Conservation (phyloP, 768 basidiomycete genomes). For the Rhizopogon roseolus region DNA sequence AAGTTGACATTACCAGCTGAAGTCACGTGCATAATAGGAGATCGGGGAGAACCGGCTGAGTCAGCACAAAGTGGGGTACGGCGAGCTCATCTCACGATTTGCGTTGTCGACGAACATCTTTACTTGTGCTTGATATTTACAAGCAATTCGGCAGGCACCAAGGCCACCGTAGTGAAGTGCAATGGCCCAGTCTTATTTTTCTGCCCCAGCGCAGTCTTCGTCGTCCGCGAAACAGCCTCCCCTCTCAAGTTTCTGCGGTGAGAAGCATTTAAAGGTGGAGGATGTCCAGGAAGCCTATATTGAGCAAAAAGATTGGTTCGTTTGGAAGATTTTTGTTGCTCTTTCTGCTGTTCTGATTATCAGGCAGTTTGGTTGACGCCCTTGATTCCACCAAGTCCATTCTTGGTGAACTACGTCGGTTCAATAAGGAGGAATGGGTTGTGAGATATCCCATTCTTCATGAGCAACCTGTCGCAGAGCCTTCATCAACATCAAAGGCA, state of each 20-base stretch:
- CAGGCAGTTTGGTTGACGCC: conserved; percentile 65
- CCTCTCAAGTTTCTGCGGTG: conserved; percentile 10
- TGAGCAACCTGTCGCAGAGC: conserved; percentile 32
- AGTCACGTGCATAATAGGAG: neutral
- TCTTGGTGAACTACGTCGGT: conserved; percentile 63
- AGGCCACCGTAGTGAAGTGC: neutral
- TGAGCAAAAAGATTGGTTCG: conserved; percentile 71
- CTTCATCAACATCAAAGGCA: conserved; percentile 23
- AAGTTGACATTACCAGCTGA: too few species aligned
- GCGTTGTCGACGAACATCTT: neutral
- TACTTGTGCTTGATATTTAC: conserved; percentile 1
- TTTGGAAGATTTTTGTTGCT: neutral
- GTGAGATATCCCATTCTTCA: conserved; percentile 81
- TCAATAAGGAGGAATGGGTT: conserved; percentile 86
- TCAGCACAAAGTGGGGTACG: neutral
- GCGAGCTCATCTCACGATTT: neutral
- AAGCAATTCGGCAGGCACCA: neutral
- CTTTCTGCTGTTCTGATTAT: neutral
- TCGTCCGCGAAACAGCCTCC: conserved; percentile 7
- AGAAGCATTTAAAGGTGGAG: conserved; percentile 46
- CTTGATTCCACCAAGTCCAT: conserved; percentile 69
- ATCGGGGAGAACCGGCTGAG: conserved; percentile 1
- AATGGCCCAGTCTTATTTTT: conserved; percentile 4
- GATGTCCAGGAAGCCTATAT: conserved; percentile 76
- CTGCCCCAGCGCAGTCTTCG: neutral